Evolutionary conservation across 495 filamentous ascomycete genomes (phyloP), one percentile per base, ranked within the genome.

Genomic region (Wilcoxina mikolae): DNA sequence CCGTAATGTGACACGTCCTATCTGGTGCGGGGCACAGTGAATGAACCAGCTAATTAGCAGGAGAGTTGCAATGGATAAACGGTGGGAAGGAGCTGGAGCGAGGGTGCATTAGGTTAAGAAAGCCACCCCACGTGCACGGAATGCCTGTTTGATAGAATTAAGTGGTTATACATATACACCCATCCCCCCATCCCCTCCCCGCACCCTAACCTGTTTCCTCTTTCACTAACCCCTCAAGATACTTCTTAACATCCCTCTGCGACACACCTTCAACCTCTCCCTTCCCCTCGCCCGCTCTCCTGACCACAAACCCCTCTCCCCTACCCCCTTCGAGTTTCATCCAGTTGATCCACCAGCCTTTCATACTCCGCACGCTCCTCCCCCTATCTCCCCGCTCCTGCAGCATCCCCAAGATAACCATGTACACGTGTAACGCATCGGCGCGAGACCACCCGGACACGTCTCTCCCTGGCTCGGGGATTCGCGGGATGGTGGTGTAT

Each of bases 271-370:
- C 41, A 12, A 56, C 49, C 22, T 65, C 58, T 11, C 22, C 18
- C 39, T 65, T 58, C 28, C 57, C 60, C 45, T 65, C 62, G 7
- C 62, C 61, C 0, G 52, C 62, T 25, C 52, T 48, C 29, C 62
- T 54, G 17, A 65, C 58, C 18, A 61, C 54, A n/a, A 65, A 26
- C 27, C 61, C 61, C 38, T 65, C 62, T 11, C 55, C 58, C 4
- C 61, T 57, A n/a, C 53, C 56, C 3, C 58, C 49, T 20, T 42
- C 54, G 31, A 65, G 56, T n/a, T 58, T 49, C 50, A 84, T 87
- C 89, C 93, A 96, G 48, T 95, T 84, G 25, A 96, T 74, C 91
- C 93, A 98, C 89, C 90, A 98, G 0, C 88, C 88, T 9, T 88
- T 76, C 45, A 73, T 83, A 3, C 89, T 96, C 73, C 95, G 94